Evolutionary conservation across 768 basidiomycete genomes (phyloP), one percentile per base, ranked within the genome.

Genomic region (Panus rudis): DNA sequence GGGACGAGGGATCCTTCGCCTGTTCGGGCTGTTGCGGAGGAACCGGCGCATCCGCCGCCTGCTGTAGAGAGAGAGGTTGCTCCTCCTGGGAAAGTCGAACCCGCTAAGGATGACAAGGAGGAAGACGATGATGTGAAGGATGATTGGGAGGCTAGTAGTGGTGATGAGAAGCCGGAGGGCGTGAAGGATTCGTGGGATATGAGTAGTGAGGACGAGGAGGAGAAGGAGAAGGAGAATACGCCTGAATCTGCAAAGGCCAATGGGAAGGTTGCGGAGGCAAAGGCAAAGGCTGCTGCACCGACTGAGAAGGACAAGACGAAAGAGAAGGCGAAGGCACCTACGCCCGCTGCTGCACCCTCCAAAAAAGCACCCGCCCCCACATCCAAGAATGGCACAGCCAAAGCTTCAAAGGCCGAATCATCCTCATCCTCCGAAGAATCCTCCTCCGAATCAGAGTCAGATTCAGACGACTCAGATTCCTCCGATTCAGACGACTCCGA

Each of bases 181-280:
- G 62, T 63, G 21, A 59, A 60, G 41, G 61, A 52, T 39, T 55
- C 57, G 39, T 92, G 88, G 89, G 89, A 91, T 32, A 81, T 73
- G 4, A 72, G 73, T 42, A 78, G 73, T 43, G 82, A 78, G 25
- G 79, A 77, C 22, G 78, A 75, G 43, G 50, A 51, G 40, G 25
- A 37, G 4, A 27, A 52, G 22, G 19, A 33, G 13, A 58, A 56
- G 26, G 44, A 47, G n/a, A 40, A 48, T 7, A 41, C 52, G 37
- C 34, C 47, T 11, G 42, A 49, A 27, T 7, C 41, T 13, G 43
- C 32, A 8, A 8, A 7, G 10, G n/a, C 8, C 6, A 14, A 20
- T 7, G 16, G 8, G 8, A 7, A 7, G 21, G n/a, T 16, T 8
- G 7, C 30, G 10, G 16, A 19, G 17, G 27, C 41, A 22, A 21